phyloP scores from a whole-genome alignment of 1,284 basidiomycete genomes.

The Pyrrhoderma noxium region DNA sequence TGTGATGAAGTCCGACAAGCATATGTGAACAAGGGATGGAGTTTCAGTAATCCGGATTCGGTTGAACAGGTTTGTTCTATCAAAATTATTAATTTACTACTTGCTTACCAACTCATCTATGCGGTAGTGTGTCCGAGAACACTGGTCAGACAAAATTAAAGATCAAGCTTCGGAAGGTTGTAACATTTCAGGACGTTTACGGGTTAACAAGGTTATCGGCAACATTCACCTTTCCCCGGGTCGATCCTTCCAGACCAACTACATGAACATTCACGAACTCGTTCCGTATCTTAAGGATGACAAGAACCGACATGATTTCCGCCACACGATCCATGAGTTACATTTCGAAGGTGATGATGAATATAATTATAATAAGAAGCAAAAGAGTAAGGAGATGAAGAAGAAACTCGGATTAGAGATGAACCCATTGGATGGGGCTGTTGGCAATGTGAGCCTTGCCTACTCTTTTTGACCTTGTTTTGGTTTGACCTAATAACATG shows the following conservation, averaged over 20 bases:
- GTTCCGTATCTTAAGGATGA: slow-evolving; percentile 93
- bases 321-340: slow-evolving; percentile 81
- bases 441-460: slow-evolving; percentile 50
- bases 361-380: slow-evolving; percentile 58
- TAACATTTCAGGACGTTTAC: slow-evolving; percentile 84
- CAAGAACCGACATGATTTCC: slow-evolving; percentile 87
- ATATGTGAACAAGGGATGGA: slow-evolving; percentile 93
- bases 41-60: slow-evolving; percentile 82
- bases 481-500: neutral
- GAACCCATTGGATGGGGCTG: slow-evolving; percentile 77
- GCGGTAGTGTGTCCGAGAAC: slow-evolving; percentile 81
- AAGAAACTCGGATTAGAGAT: slow-evolving; percentile 63
- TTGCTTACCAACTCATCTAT: neutral
- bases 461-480: slow-evolving; percentile 5
- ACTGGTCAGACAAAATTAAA: slow-evolving; percentile 91
- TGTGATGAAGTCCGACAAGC: slow-evolving; percentile 93
- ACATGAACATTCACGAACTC: slow-evolving; percentile 83
- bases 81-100: neutral
- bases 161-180: slow-evolving; percentile 94
- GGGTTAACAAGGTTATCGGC: slow-evolving; percentile 95
- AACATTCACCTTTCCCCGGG: slow-evolving; percentile 88
- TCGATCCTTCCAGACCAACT: slow-evolving; percentile 85
- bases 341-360: slow-evolving; percentile 82
- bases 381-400: slow-evolving; percentile 62
- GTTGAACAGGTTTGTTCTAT: slow-evolving; percentile 81